Evolutionary conservation across 2,329 filamentous ascomycete species (phyloP).

Genomic region (Pseudocercospora fijiensis): DNA sequence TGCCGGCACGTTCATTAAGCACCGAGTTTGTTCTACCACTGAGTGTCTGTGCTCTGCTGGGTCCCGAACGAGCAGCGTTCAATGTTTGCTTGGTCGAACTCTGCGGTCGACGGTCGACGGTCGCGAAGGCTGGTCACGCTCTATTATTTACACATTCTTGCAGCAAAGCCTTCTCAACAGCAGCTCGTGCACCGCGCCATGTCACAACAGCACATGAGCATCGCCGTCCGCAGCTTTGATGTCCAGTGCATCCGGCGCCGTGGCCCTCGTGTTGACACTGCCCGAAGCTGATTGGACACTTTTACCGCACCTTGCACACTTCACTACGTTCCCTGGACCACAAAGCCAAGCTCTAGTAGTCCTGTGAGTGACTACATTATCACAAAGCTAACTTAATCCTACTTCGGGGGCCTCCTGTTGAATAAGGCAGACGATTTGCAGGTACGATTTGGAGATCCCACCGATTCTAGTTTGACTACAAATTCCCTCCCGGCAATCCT

Average conservation of each 20-base stretch:
- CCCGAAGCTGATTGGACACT: not conserved
- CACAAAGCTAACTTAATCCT: too few relatives aligned
- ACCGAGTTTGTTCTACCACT: not conserved
- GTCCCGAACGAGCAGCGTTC: not conserved
- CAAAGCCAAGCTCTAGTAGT: not conserved
- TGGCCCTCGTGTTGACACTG: not conserved
- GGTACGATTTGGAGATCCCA: not conserved
- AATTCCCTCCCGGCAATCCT: not conserved
- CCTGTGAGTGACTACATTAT: not conserved
- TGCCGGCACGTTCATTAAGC: too few relatives aligned
- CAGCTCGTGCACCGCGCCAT: not conserved
- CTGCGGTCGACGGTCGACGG: not conserved
- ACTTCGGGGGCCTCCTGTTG: not conserved
- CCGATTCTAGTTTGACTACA: not conserved
- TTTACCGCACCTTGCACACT: not conserved
- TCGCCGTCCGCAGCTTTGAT: not conserved
- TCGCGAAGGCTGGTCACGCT: not conserved
- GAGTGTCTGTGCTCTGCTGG: not conserved
- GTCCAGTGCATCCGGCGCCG: not conserved
- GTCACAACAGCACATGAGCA: conserved; percentile 2
- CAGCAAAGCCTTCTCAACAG: not conserved
- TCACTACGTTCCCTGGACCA: not conserved
- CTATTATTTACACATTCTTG: not conserved
- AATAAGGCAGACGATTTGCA: not conserved
- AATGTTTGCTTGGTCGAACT: not conserved